Evolutionary conservation across 2,329 filamentous ascomycete genomes (phyloP), one percentile per base, ranked within the genome.

Genomic region (Rhynchosporium secalis): DNA sequence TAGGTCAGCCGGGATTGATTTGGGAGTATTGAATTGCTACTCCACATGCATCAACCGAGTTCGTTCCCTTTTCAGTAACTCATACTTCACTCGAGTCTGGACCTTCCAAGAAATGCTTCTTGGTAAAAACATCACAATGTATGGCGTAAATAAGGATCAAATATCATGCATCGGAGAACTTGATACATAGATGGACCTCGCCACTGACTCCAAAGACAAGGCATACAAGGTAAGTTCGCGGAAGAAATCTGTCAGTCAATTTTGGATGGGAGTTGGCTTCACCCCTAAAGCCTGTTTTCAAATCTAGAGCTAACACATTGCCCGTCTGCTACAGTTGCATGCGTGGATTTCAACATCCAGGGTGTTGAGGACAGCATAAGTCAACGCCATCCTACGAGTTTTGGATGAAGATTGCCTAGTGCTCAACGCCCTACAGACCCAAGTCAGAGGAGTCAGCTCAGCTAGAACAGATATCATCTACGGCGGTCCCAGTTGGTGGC

Each of bases 401-500:
- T 70, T 73, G 28, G 61, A 68, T n/a, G 65, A 71, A 12, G 71
- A 73, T 43, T 61, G 51, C 9, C 13, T 54, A 5, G 10, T 29
- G 26, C 58, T 73, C 5, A 12, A 62, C 20, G 29, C 5, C 8
- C 49, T 72, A 5, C 66, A 69, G 51, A 64, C 57, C 20, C 66
- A 68, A 33, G 70, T 71, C 20, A 60, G 52, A 36, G 70, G 71
- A 15, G 69, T 73, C 38, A 61, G 62, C 54, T 52, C 65, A 29
- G 71, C 70, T 15, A 69, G 69, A 38, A 63, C 59, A 31, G 66
- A 69, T 51, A 71, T 70, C 40, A 71, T 75, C 33, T 72, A 68
- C 51, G 72, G 73, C 7, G 72, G 73, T 2, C 67, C 68, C n/a
- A 36, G 36, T 4, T 75, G 72, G 73, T 75, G 74, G 74, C 52